phyloP scores from a whole-genome alignment of 2,329 filamentous ascomycete genomes.

The Colletotrichum tropicicola region DNA sequence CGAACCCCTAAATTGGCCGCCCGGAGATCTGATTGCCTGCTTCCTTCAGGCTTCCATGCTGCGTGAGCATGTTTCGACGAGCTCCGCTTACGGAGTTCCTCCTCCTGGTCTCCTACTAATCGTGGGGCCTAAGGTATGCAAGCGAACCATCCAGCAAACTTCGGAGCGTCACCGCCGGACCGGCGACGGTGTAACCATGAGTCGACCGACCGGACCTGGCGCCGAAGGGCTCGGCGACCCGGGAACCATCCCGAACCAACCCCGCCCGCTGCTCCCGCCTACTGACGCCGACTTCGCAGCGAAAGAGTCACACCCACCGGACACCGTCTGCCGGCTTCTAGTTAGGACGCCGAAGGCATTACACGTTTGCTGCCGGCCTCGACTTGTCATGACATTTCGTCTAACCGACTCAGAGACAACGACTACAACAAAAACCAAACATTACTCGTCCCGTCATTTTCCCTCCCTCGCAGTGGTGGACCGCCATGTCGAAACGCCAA shows the following conservation, averaged over 20 bases:
- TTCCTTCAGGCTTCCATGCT: neutral
- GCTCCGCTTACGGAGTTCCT: too few relatives aligned
- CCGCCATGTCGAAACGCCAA: conserved; percentile 1
- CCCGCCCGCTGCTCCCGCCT: neutral
- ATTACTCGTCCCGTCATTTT: conserved; percentile 3
- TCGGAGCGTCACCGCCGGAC: too few relatives aligned
- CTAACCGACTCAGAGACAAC: too few relatives aligned
- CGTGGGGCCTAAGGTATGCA: too few relatives aligned
- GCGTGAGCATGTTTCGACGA: neutral
- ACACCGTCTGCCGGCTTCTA: neutral
- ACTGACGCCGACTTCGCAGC: neutral
- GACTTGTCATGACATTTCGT: too few relatives aligned
- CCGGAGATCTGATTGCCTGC: neutral
- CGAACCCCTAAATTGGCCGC: neutral
- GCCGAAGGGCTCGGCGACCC: conserved; percentile 19
- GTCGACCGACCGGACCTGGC: too few relatives aligned
- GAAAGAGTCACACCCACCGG: conserved; percentile 3
- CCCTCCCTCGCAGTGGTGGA: neutral
- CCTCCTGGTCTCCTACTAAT: too few relatives aligned
- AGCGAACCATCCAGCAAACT: too few relatives aligned
- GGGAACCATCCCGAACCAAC: conserved; percentile 16
- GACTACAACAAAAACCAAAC: too few relatives aligned
- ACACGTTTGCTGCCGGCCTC: too few relatives aligned
- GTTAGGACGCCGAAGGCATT: neutral
- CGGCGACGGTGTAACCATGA: too few relatives aligned